Conservation (phyloP, 2,329 filamentous ascomycete species). For the Cryphonectria nitschkei region DNA sequence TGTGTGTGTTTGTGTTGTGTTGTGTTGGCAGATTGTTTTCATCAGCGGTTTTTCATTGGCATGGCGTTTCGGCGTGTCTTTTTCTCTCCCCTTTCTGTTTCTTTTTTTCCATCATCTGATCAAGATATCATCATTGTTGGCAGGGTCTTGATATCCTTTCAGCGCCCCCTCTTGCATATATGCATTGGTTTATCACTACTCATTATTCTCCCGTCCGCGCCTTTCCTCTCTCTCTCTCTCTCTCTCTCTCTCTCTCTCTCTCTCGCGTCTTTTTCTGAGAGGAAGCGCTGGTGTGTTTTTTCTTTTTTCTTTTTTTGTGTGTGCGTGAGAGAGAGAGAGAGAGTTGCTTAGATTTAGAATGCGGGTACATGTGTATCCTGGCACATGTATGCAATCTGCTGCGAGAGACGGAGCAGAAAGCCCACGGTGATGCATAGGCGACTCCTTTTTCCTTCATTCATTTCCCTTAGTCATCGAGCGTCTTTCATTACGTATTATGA, state of each 20-base stretch:
- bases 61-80: slow-evolving; percentile 16
- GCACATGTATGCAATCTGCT: neutral
- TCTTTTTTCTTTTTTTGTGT: neutral
- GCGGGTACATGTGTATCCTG: neutral
- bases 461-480: slow-evolving; percentile 7
- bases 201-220: neutral
- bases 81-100: neutral
- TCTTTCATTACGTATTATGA: slow-evolving; percentile 24
- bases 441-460: neutral
- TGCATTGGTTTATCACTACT: neutral
- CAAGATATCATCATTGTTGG: neutral
- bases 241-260: too few species aligned
- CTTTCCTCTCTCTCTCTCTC: neutral
- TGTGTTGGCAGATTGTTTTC: neutral
- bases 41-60: slow-evolving; percentile 11
- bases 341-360: neutral
- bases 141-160: neutral
- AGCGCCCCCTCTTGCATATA: neutral
- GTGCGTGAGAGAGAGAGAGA: neutral
- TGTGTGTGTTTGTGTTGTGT: too few species aligned
- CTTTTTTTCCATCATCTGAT: neutral
- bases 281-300: neutral
- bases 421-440: neutral
- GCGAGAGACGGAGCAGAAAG: neutral
- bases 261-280: neutral